phyloP scores from a whole-genome alignment of 805 yeast genomes.

The Kockiozyma suomiensis region DNA sequence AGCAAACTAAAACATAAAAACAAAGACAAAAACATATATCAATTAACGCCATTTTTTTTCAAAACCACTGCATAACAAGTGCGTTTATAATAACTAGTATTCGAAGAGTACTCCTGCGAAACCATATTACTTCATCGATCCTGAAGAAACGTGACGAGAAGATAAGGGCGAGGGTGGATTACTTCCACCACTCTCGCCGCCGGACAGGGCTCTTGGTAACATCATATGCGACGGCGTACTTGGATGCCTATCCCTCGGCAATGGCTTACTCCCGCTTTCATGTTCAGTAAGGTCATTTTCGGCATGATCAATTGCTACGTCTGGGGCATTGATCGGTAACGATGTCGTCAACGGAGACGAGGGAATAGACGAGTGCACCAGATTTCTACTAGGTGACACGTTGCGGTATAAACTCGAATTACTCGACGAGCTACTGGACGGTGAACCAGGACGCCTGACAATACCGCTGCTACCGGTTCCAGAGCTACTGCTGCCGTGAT shows the following conservation, averaged over 20 bases:
- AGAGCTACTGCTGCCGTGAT: conserved; percentile 1
- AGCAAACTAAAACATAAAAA: too few relatives aligned
- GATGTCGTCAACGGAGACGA: conserved; percentile 30
- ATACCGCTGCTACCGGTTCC: background rate
- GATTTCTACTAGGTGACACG: conserved; percentile 24
- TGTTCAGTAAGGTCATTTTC: background rate
- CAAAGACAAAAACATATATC: too few relatives aligned
- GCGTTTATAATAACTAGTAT: too few relatives aligned
- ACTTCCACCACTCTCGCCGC: conserved; percentile 1
- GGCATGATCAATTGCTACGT: background rate
- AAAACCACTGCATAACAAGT: too few relatives aligned
- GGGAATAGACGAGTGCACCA: conserved; percentile 23
- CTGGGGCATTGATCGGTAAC: conserved; percentile 17
- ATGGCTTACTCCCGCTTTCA: background rate
- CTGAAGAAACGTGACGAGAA: conserved; percentile 18
- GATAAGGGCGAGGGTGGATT: conserved; percentile 21
- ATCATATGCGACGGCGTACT: background rate
- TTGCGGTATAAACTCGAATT: conserved; percentile 24
- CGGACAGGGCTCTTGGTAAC: background rate
- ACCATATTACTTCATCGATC: background rate
- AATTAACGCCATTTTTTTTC: too few relatives aligned
- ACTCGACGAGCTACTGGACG: conserved; percentile 28
- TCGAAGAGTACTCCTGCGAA: too few relatives aligned
- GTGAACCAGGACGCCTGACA: conserved; percentile 22
- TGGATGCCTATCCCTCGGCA: background rate